Conservation (phyloP, 192 early-diverging fungal species). For the Fimicolochytrium jonesii region DNA sequence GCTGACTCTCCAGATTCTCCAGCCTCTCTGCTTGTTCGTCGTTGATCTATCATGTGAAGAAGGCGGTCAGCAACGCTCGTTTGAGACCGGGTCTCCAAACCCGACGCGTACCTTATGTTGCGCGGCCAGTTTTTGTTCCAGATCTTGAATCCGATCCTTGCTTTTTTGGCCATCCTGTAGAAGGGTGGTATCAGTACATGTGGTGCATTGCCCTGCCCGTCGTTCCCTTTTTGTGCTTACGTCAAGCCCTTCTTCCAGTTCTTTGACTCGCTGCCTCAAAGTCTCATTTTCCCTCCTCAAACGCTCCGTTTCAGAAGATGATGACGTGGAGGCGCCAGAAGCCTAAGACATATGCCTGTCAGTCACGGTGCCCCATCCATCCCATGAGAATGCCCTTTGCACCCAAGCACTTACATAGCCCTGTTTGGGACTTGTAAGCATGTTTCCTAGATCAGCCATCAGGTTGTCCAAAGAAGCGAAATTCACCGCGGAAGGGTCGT, state of each 20-base stretch:
- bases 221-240: background rate
- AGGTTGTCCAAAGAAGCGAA: constrained; percentile 66
- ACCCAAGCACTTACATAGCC: constrained; percentile 16
- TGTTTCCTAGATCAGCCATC: constrained; percentile 70
- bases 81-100: background rate
- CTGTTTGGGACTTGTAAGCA: constrained; percentile 41
- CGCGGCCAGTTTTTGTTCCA: constrained; percentile 19
- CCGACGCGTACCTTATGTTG: constrained; percentile 13
- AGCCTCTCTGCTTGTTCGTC: constrained; percentile 21
- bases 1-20: constrained; percentile 29
- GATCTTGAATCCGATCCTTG: constrained; percentile 18
- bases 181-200: background rate
- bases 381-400: too few relatives aligned
- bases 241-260: constrained; percentile 22
- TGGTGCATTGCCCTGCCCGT: too few relatives aligned
- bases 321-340: too few relatives aligned
- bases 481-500: constrained; percentile 25
- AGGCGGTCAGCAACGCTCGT: too few relatives aligned
- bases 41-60: constrained; percentile 21
- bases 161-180: constrained; percentile 1
- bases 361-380: background rate
- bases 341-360: too few relatives aligned
- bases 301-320: too few relatives aligned
- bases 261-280: constrained; percentile 22
- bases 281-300: constrained; percentile 32